Evolutionary conservation across 192 early-diverging fungal species (phyloP).

Genomic region (Dissophora globulifera): DNA sequence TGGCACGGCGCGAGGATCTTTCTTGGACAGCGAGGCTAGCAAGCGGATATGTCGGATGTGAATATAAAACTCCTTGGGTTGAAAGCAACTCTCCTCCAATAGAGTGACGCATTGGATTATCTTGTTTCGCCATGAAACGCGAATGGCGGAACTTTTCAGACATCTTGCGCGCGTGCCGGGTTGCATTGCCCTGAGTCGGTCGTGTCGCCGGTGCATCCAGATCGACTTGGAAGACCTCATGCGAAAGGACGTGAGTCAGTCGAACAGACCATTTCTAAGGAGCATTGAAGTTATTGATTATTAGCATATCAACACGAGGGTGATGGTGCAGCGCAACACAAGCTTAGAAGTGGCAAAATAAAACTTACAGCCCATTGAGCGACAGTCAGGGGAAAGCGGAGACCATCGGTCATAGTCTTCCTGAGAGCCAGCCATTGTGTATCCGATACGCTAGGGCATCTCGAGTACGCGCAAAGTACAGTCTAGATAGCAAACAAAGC

Average conservation of each 20-base stretch:
- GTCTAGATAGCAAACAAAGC: constrained; percentile 59
- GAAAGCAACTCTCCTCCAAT: constrained; percentile 47
- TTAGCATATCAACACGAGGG: too few species aligned
- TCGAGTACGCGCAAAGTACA: constrained; percentile 70
- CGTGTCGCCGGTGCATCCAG: constrained; percentile 54
- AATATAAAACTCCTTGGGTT: constrained; percentile 23
- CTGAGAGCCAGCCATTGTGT: constrained; percentile 69
- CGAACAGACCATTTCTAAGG: constrained; percentile 68
- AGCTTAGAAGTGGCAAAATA: background rate
- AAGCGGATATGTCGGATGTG: constrained; percentile 29
- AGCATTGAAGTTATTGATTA: background rate
- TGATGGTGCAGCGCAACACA: too few species aligned
- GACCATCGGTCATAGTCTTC: constrained; percentile 57
- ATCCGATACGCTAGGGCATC: constrained; percentile 61
- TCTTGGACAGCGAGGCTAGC: background rate
- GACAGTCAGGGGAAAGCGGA: constrained; percentile 67
- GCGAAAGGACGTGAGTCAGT: constrained; percentile 68
- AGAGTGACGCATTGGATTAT: constrained; percentile 41
- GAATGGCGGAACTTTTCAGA: constrained; percentile 50
- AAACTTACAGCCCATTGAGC: constrained; percentile 75
- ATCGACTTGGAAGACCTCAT: constrained; percentile 70
- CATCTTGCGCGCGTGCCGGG: constrained; percentile 44
- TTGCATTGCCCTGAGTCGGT: background rate
- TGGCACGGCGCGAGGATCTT: constrained; percentile 34
- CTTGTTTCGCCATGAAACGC: constrained; percentile 30